These are phyloP conservation scores for Dendrocalamus sinicus DNA, from an alignment of 176 grass and related monocot species.

Conservation along the genomic window DNA sequence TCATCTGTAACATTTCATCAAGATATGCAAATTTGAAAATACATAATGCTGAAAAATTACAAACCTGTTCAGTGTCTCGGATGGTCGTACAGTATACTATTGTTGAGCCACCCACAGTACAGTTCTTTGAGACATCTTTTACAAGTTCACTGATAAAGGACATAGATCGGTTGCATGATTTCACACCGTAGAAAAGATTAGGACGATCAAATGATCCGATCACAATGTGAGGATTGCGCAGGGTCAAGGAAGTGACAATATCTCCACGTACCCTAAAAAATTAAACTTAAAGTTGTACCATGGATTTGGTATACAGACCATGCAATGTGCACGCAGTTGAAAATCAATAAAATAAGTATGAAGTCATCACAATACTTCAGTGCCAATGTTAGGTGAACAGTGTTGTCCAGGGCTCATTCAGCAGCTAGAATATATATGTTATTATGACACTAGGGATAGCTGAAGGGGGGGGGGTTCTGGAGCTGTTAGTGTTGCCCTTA, in stretches of 20 bases:
- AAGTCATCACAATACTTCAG: background rate
- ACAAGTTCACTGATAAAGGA: conserved; percentile 79
- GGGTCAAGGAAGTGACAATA: conserved; percentile 76
- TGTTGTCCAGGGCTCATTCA: too few species aligned
- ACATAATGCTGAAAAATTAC: conserved; percentile 12
- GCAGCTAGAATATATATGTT: background rate
- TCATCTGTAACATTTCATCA: background rate
- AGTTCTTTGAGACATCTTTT: conserved; percentile 74
- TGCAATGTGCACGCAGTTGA: conserved; percentile 26
- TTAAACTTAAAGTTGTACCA: conserved; percentile 8
- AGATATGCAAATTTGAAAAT: conserved; percentile 21
- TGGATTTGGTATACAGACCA: background rate
- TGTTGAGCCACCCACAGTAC: conserved; percentile 65
- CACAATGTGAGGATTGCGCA: conserved; percentile 61
- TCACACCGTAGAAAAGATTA: conserved; percentile 90
- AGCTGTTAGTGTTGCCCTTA: background rate
- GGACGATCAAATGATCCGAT: conserved; percentile 85
- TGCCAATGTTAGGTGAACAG: too few species aligned
- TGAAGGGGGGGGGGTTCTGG: background rate
- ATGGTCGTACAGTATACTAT: conserved; percentile 93
- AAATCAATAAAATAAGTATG: conserved; percentile 12
- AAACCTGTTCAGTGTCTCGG: conserved; percentile 85
- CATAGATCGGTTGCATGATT: conserved; percentile 64
- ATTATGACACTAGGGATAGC: background rate
- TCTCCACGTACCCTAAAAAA: conserved; percentile 70